Conservation (phyloP, 1,139 yeast species). For the Geotrichum siamense region DNA sequence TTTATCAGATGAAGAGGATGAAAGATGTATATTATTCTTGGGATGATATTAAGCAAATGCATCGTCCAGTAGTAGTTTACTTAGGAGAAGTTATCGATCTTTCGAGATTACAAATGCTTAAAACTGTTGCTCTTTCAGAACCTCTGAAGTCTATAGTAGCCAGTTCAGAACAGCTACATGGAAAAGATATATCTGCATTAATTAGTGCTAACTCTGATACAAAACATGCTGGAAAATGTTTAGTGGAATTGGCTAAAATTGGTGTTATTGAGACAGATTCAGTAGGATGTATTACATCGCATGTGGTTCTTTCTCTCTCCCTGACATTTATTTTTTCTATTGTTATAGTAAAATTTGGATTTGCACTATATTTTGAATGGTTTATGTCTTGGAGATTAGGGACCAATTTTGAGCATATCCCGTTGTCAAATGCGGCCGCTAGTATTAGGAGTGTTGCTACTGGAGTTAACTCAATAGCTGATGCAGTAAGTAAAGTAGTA, state of each 20-base stretch:
- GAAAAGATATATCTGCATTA: slow-evolving; percentile 18
- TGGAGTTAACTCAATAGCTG: slow-evolving; percentile 9
- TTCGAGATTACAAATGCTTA: slow-evolving; percentile 60
- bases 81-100: slow-evolving; percentile 80
- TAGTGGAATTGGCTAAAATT: slow-evolving; percentile 70
- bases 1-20: slow-evolving; percentile 47
- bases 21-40: slow-evolving; percentile 77
- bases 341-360: slow-evolving; percentile 59
- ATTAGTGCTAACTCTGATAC: slow-evolving; percentile 30
- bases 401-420: slow-evolving; percentile 13
- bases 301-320: slow-evolving; percentile 59
- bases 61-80: slow-evolving; percentile 66
- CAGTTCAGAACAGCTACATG: slow-evolving; percentile 14
- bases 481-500: slow-evolving; percentile 5
- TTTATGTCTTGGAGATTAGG: slow-evolving; percentile 32
- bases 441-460: slow-evolving; percentile 9
- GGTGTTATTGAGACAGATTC: slow-evolving; percentile 78
- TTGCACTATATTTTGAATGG: slow-evolving; percentile 85
- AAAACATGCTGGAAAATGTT: slow-evolving; percentile 57
- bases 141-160: slow-evolving; percentile 41
- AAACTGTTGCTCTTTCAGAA: slow-evolving; percentile 52
- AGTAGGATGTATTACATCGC: slow-evolving; percentile 77
- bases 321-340: slow-evolving; percentile 70
- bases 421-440: slow-evolving; percentile 13
- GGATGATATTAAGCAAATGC: slow-evolving; percentile 58